Percentiles rank a stretch among this genome's conserved stretches.
Evolutionary conservation across 2,329 filamentous ascomycete species (phyloP).

Genomic region (Cryoendolithus antarcticus): DNA sequence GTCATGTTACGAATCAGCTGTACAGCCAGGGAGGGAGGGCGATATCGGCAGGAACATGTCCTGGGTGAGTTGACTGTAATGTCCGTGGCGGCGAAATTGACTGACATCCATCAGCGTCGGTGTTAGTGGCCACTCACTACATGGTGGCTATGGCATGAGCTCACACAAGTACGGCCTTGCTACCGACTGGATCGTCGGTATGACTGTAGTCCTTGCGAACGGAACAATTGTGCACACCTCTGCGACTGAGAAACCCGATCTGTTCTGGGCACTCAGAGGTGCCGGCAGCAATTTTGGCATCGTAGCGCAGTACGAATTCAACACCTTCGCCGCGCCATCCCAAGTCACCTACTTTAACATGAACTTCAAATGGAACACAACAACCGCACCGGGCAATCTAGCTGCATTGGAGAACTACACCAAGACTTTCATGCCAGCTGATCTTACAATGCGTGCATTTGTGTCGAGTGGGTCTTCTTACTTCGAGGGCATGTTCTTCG

Average conservation of each 20-base stretch:
- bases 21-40: slow-evolving; percentile 7
- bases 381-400: slow-evolving; percentile 4
- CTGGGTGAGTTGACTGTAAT: slow-evolving; percentile 3
- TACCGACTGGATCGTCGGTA: slow-evolving; percentile 6
- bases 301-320: slow-evolving; percentile 9
- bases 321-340: slow-evolving; percentile 12
- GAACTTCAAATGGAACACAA: slow-evolving; percentile 5
- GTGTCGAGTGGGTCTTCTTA: slow-evolving; percentile 1
- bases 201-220: slow-evolving; percentile 8
- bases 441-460: slow-evolving; percentile 8
- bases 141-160: slow-evolving; percentile 8
- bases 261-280: slow-evolving; percentile 14
- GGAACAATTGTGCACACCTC: slow-evolving; percentile 3
- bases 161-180: slow-evolving; percentile 8
- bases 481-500: slow-evolving; percentile 7
- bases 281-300: slow-evolving; percentile 12
- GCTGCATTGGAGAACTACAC: slow-evolving; percentile 6
- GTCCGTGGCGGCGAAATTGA: background rate
- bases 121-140: slow-evolving; percentile 7
- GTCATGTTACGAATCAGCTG: slow-evolving; percentile 6
- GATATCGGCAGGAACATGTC: slow-evolving; percentile 9
- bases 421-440: slow-evolving; percentile 5
- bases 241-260: slow-evolving; percentile 7
- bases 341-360: slow-evolving; percentile 8
- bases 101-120: slow-evolving; percentile 3